A percentile compares a stretch with the other conserved stretches of the same genome.
Evolutionary conservation across 805 yeast species (phyloP).

Genomic region (Candida quercuum): DNA sequence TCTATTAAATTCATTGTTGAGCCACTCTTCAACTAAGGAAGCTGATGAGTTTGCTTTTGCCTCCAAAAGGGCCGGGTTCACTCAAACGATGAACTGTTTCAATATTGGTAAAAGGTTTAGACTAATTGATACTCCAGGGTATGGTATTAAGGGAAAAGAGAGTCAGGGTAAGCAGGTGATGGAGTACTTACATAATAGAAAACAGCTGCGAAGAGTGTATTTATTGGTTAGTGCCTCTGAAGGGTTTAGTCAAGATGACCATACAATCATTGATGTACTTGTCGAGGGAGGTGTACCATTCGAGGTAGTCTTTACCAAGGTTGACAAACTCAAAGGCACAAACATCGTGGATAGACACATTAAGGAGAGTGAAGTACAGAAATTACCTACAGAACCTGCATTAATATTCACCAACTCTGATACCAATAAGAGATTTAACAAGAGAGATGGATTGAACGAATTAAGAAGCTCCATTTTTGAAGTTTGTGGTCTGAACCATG

Average conservation of each 20-base stretch:
- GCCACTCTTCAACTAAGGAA: conserved; percentile 29
- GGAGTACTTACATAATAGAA: conserved; percentile 53
- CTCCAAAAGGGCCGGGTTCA: conserved; percentile 50
- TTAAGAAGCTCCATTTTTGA: conserved; percentile 47
- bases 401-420: conserved; percentile 48
- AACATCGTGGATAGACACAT: conserved; percentile 35
- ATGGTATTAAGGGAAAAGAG: conserved; percentile 63
- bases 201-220: conserved; percentile 51
- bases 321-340: conserved; percentile 47
- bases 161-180: conserved; percentile 67
- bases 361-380: conserved; percentile 31
- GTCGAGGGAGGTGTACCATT: conserved; percentile 55
- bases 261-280: conserved; percentile 43
- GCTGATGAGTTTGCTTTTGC: conserved; percentile 42
- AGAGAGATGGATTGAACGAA: conserved; percentile 49
- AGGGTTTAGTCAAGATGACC: conserved; percentile 58
- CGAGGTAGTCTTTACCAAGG: conserved; percentile 73
- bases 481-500: conserved; percentile 39
- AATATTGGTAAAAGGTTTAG: conserved; percentile 59
- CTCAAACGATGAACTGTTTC: conserved; percentile 63
- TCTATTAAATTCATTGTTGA: conserved; percentile 55
- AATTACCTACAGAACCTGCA: conserved; percentile 36
- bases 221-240: conserved; percentile 55
- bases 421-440: conserved; percentile 26
- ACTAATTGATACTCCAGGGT: conserved; percentile 86